These are phyloP conservation scores for Dimocarpus longan DNA, from an alignment of 345 rosid genomes.

Conservation along the genomic window DNA sequence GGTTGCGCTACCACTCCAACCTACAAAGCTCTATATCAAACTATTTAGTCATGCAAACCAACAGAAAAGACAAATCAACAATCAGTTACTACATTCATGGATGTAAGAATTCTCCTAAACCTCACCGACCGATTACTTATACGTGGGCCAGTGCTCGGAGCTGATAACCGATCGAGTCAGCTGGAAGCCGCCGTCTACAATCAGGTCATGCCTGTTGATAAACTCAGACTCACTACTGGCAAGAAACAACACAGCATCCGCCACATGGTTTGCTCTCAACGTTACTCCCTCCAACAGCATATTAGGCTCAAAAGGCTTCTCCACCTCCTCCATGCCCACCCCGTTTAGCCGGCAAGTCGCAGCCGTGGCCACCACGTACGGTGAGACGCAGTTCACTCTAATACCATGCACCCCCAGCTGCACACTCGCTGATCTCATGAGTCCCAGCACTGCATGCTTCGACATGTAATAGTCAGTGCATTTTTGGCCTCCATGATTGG, in stretches of 20 bases:
- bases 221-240: conserved; percentile 37
- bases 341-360: background rate
- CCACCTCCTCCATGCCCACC: conserved; percentile 18
- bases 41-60: no score
- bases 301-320: conserved; percentile 17
- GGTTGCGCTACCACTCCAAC: no score
- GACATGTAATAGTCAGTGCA: conserved; percentile 36
- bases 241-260: conserved; percentile 46
- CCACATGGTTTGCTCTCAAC: conserved; percentile 34
- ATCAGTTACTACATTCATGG: no score
- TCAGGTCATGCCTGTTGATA: conserved; percentile 39
- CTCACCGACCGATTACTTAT: no score
- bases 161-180: background rate
- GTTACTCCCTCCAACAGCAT: conserved; percentile 30
- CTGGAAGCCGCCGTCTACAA: conserved; percentile 37
- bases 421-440: conserved; percentile 39
- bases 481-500: background rate
- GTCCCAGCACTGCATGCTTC: conserved; percentile 45
- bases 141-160: background rate
- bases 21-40: no score
- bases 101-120: no score
- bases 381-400: conserved; percentile 48
- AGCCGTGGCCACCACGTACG: conserved; percentile 37
- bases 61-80: no score
- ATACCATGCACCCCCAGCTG: conserved; percentile 50